These are phyloP conservation scores for Metschnikowia anglica DNA, from an alignment of 805 yeast genomes.

Conservation along the genomic window DNA sequence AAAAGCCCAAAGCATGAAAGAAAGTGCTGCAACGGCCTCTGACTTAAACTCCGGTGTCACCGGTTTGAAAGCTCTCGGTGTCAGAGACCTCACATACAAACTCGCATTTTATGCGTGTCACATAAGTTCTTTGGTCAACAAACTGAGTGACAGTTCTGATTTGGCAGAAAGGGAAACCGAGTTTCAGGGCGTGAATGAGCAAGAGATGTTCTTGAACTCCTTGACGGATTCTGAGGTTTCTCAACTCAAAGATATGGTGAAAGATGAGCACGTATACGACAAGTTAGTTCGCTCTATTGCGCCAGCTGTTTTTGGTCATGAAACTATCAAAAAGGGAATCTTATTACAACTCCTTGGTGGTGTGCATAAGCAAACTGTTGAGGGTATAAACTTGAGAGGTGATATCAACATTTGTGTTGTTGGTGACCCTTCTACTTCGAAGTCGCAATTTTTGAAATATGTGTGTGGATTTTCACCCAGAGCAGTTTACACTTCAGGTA, in stretches of 20 bases:
- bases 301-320: conserved; percentile 96
- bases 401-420: conserved; percentile 95
- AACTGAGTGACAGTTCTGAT: conserved; percentile 21
- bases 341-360: conserved; percentile 89
- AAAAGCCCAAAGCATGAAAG: conserved; percentile 79
- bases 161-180: conserved; percentile 27
- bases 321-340: conserved; percentile 87
- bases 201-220: conserved; percentile 75
- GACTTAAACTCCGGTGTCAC: conserved; percentile 81
- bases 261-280: conserved; percentile 79
- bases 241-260: conserved; percentile 87
- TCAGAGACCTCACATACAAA: conserved; percentile 87
- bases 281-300: conserved; percentile 86
- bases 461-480: conserved; percentile 90
- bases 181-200: conserved; percentile 61
- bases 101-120: conserved; percentile 91
- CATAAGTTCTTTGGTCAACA: conserved; percentile 62
- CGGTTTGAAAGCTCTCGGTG: conserved; percentile 91
- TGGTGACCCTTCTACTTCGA: conserved; percentile 97
- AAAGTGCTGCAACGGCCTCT: conserved; percentile 58
- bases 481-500: conserved; percentile 95
- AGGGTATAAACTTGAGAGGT: conserved; percentile 93
- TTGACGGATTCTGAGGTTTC: conserved; percentile 78
- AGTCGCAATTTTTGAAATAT: conserved; percentile 92
- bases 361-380: conserved; percentile 89